Percentiles rank a stretch among this genome's conserved stretches.
phyloP scores from a whole-genome alignment of 306 rosid species.

The Albizia julibrissin region DNA sequence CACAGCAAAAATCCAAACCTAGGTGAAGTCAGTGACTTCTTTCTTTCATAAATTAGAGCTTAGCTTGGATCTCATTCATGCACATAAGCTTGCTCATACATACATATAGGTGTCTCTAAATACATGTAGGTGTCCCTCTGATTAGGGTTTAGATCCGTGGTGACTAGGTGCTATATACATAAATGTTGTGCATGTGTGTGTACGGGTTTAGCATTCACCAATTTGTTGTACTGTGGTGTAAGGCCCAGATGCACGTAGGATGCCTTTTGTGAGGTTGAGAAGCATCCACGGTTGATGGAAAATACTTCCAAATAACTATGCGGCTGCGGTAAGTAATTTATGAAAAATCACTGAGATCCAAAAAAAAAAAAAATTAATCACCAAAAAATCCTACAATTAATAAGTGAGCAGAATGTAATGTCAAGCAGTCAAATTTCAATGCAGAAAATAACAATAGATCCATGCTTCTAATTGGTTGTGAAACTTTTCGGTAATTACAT shows the following conservation, averaged over 20 bases:
- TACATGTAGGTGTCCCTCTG: not conserved
- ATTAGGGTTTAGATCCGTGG: not conserved
- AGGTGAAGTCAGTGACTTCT: not conserved
- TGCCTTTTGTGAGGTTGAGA: slow-evolving; percentile 3
- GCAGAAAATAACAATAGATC: too few relatives aligned
- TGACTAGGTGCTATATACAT: not conserved
- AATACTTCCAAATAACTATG: not conserved
- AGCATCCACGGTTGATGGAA: not conserved
- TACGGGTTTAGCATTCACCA: not conserved
- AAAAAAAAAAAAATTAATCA: too few relatives aligned
- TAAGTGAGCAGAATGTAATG: too few relatives aligned
- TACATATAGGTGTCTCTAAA: not conserved
- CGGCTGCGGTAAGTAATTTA: not conserved
- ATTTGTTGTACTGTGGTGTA: not conserved
- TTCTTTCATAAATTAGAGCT: not conserved
- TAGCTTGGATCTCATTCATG: not conserved
- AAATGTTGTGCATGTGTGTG: not conserved
- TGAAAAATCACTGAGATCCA: too few relatives aligned
- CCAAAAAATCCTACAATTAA: too few relatives aligned
- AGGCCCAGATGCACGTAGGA: not conserved
- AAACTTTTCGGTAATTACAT: too few relatives aligned
- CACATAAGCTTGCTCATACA: not conserved
- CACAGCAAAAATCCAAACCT: not conserved
- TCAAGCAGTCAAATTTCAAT: too few relatives aligned
- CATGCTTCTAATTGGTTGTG: too few relatives aligned